Conservation (phyloP, 2,329 filamentous ascomycete genomes). For the Cytospora leucostoma region DNA sequence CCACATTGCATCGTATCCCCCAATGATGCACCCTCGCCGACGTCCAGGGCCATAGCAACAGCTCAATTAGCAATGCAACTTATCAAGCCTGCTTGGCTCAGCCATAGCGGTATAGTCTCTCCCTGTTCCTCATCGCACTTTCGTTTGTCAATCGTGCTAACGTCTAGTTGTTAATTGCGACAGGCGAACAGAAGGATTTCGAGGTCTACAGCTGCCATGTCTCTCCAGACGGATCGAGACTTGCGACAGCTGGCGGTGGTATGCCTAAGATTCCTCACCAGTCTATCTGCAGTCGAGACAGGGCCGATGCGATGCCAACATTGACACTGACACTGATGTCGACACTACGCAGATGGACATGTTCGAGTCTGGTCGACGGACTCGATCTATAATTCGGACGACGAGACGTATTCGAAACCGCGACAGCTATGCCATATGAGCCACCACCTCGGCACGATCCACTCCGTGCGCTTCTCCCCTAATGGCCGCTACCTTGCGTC, state of each 20-base stretch:
- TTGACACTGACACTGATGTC: neutral
- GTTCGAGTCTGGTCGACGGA: constrained; percentile 98
- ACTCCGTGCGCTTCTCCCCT: constrained; percentile 93
- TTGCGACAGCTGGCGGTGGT: constrained; percentile 94
- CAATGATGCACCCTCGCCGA: constrained; percentile 24
- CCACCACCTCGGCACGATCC: constrained; percentile 96
- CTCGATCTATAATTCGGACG: constrained; percentile 79
- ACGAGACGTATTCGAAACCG: constrained; percentile 71
- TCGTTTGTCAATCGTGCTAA: constrained; percentile 27
- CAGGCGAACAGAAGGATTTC: constrained; percentile 95
- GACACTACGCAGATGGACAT: constrained; percentile 69
- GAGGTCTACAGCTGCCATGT: constrained; percentile 99
- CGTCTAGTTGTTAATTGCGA: constrained; percentile 29
- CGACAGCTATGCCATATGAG: constrained; percentile 97
- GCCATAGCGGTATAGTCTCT: constrained; percentile 75
- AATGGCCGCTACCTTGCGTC: constrained; percentile 95
- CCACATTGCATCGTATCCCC: neutral
- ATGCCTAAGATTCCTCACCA: constrained; percentile 36
- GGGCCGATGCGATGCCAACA: neutral
- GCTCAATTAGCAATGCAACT: constrained; percentile 65
- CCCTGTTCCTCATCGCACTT: too few relatives aligned
- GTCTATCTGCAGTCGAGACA: neutral
- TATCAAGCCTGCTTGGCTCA: constrained; percentile 94
- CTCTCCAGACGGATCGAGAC: constrained; percentile 86
- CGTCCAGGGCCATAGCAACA: constrained; percentile 22